Evolutionary conservation across 2,329 filamentous ascomycete genomes (phyloP).

Genomic region (Exophiala lecanii-corni): DNA sequence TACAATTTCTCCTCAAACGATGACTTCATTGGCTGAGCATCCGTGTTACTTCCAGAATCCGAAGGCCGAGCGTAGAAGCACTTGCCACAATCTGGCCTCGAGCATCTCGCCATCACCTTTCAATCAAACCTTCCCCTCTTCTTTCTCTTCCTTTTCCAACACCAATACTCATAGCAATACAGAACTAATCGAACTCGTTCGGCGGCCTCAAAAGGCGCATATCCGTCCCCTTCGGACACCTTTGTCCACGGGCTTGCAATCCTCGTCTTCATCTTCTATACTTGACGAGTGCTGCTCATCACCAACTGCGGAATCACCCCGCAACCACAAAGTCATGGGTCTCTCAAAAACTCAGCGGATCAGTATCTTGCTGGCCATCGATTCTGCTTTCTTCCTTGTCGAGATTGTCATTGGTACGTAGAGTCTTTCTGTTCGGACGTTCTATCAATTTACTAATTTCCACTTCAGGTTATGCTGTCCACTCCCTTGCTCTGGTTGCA

Average conservation of each 20-base stretch:
- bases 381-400: conserved; percentile 82
- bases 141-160: conserved; percentile 3
- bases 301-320: conserved; percentile 2
- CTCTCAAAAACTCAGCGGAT: conserved; percentile 93
- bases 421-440: conserved; percentile 22
- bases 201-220: conserved; percentile 16
- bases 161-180: conserved; percentile 2
- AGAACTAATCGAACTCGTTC: conserved; percentile 4
- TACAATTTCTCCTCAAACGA: conserved; percentile 3
- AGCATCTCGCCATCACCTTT: neutral
- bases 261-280: conserved; percentile 13
- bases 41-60: too few relatives aligned
- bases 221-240: conserved; percentile 11
- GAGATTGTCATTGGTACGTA: conserved; percentile 67
- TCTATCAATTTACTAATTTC: neutral
- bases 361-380: conserved; percentile 85
- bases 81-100: neutral
- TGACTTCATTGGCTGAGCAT: too few relatives aligned
- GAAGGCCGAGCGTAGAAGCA: neutral
- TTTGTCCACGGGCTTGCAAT: conserved; percentile 2
- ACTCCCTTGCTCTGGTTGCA: conserved; percentile 87
- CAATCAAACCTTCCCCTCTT: conserved; percentile 4
- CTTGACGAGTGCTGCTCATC: conserved; percentile 25
- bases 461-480: conserved; percentile 66
- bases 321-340: conserved; percentile 18